Evolutionary conservation across 192 early-diverging fungal species (phyloP).

Genomic region (Cetraspora pellucida): DNA sequence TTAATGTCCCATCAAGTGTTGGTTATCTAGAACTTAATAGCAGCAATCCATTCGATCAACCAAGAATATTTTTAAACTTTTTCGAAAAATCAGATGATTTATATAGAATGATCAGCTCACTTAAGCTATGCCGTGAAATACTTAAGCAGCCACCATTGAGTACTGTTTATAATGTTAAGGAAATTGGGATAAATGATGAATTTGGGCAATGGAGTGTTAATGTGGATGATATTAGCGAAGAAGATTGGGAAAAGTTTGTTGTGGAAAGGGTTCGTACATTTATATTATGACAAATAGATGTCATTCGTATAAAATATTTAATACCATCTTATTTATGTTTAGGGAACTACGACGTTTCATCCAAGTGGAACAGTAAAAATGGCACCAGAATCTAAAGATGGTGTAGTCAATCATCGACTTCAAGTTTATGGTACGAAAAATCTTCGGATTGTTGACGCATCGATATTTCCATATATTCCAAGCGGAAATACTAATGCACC

Average conservation of each 20-base stretch:
- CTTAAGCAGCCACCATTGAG: neutral
- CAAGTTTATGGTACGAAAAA: conserved; percentile 11
- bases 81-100: too few relatives aligned
- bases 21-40: too few relatives aligned
- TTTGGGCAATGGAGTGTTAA: neutral
- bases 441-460: neutral
- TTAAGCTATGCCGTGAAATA: neutral
- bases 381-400: neutral
- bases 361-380: conserved; percentile 7
- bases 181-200: neutral
- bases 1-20: too few relatives aligned
- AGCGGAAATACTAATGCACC: neutral
- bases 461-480: neutral
- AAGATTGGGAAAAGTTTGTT: neutral
- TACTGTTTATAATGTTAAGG: neutral
- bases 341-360: neutral
- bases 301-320: neutral
- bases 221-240: neutral
- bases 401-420: neutral
- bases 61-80: too few relatives aligned
- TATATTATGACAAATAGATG: too few relatives aligned
- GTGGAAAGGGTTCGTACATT: neutral
- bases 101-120: neutral
- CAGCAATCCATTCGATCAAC: too few relatives aligned
- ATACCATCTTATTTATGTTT: neutral